Conservation (phyloP, 176 grass and related monocot species). For the Oryza nivara region DNA sequence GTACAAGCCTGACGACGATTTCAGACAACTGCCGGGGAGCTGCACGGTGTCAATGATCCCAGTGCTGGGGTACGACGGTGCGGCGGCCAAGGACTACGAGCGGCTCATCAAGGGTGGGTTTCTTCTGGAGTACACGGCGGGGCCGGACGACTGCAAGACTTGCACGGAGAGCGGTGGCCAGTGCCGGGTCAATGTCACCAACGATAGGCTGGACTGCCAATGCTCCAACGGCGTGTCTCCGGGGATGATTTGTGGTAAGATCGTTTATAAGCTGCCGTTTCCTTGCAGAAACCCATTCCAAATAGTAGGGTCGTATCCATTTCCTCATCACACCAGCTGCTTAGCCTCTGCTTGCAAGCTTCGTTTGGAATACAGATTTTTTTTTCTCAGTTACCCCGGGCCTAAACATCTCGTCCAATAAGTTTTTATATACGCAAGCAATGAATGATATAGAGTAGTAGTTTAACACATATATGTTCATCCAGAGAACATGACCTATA, state of each 20-base stretch:
- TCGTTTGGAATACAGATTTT: too few relatives aligned
- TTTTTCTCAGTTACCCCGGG: too few relatives aligned
- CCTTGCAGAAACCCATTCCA: too few relatives aligned
- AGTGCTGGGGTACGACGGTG: not conserved
- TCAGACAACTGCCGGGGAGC: not conserved
- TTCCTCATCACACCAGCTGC: too few relatives aligned
- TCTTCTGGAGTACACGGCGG: not conserved
- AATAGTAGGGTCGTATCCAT: too few relatives aligned
- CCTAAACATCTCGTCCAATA: too few relatives aligned
- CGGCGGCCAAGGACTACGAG: not conserved
- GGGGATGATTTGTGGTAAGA: not conserved
- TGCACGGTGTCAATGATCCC: slow-evolving; percentile 44
- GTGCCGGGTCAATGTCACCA: not conserved
- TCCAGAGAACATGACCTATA: too few relatives aligned
- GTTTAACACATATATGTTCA: too few relatives aligned
- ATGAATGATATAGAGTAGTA: too few relatives aligned
- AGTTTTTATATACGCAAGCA: too few relatives aligned
- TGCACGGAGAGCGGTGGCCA: not conserved
- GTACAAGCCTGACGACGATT: not conserved
- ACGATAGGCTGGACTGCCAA: too few relatives aligned
- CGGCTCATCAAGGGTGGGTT: slow-evolving; percentile 27
- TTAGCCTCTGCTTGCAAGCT: too few relatives aligned
- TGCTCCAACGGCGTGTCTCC: not conserved
- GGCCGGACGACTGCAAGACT: not conserved
- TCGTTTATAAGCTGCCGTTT: not conserved